Evolutionary conservation across 1,284 basidiomycete species (phyloP), one percentile per base, ranked within the genome.

Genomic region (Somion occarium): DNA sequence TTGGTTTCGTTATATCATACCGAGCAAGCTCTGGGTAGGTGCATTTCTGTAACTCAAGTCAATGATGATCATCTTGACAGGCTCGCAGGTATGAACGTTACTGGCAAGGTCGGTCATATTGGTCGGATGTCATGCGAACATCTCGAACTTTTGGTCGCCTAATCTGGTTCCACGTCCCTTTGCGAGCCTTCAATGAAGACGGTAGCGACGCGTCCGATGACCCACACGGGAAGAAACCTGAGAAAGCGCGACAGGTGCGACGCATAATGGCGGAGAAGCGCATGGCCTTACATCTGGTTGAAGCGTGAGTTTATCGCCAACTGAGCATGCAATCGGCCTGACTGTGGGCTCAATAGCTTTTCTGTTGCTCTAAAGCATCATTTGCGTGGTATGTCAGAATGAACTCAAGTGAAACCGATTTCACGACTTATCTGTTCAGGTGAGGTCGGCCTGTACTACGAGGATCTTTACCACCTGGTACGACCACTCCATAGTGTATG

Each of bases 1-100:
- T 85, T 54, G 83, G 83, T 57, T 85, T 85, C 60, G 82, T 85
- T 2, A 83, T 87, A 48, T 83, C 82, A 0, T 85, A 84, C 64
- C 75, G 82, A 34, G 80, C 81, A 1, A 74, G 69, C 42, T 81
- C 76, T 52, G 82, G 81, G 75, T 80, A 54, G 25, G 71, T 24
- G n/a, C 26, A 38, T 22, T 41, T 23, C 38, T 42, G 44, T 46
- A 34, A 24, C 4, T 19, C n/a, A n/a, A n/a, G 3, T 38, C 1
- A n/a, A 7, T 3, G 5, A 20, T 38, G 23, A 18, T 23, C 5
- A 44, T 53, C 13, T 49, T 26, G 30, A 27, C 22, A 48, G n/a
- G n/a, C 49, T 43, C 48, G 3, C 46, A 78, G 80, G 3, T 83
- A 83, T 55, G 82, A 84, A 53, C 73, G 80, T 18, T 85, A 85